phyloP scores from a whole-genome alignment of 2,329 filamentous ascomycete species.

The Fusarium sp. region DNA sequence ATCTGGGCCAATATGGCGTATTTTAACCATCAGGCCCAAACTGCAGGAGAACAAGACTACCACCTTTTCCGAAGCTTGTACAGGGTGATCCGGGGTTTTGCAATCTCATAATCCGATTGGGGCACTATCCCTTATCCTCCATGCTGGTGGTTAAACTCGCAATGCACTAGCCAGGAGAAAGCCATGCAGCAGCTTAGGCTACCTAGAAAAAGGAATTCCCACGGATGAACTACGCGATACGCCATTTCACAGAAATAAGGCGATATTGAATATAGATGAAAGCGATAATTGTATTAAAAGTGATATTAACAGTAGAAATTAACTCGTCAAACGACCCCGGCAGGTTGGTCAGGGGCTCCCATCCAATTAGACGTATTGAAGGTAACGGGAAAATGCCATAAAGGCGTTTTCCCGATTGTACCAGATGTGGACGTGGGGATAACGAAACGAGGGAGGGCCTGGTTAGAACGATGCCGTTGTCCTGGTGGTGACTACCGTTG shows the following conservation, averaged over 20 bases:
- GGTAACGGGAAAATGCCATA: no score
- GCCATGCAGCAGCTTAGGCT: neutral
- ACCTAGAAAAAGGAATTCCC: neutral
- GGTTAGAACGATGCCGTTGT: neutral
- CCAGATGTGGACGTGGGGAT: no score
- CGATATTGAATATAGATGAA: neutral
- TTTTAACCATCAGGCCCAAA: neutral
- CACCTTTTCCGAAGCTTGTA: no score
- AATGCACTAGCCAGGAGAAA: no score
- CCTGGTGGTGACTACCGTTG: neutral
- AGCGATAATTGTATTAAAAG: neutral
- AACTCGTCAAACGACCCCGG: neutral
- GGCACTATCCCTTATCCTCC: no score
- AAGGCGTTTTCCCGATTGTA: neutral
- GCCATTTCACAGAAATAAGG: no score
- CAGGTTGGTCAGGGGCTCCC: neutral
- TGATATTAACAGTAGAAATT: conserved; percentile 5
- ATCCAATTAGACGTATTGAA: no score
- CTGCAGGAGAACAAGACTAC: neutral
- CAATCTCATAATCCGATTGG: no score
- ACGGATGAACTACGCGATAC: neutral
- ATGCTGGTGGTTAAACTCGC: no score
- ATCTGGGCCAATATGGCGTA: conserved; percentile 1
- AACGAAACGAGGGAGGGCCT: neutral
- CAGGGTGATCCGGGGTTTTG: no score